Base-by-base conservation (phyloP, 2,329 filamentous ascomycete species). In the Pochonia chlamydosporia region DNA sequence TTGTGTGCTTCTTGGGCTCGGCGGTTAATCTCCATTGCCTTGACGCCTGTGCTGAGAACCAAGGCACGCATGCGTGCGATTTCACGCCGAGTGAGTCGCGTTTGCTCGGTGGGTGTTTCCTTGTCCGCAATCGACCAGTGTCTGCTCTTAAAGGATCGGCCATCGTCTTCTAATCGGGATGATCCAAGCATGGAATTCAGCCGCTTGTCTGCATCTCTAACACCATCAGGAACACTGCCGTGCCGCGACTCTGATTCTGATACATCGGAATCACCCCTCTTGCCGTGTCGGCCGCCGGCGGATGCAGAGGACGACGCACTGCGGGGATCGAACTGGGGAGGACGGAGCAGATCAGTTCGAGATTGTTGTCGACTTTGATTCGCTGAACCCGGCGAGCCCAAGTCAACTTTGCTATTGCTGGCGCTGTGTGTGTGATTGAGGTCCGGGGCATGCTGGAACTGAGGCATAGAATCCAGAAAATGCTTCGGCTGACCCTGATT, bases 41-140 rank as follows among this genome's bases (percentile, higher is more conserved):
- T 95, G 59, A 96, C 84, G n/a, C 90, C 91, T 0, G 89, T 89
- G 52, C 84, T 87, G 20, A 95, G 73, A 35, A 96, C 79, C 8
- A 95, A 73, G 1, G 89, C 80, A 48, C 82, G 79, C 3, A 91
- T 76, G n/a, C 89, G 83, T 14, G 87, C 86, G 45, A 95, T 78
- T 56, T 96, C 92, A n/a, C 80, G 79, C 56, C 78, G 81, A 9
- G 76, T 82, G 25, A 87, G 54, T 21, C 56, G 58, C 16, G 53
- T 49, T 26, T 63, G 67, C 16, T 68, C 65, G 5, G 63, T 60
- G 4, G 65, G 60, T 3, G 61, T 55, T 25, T 57, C 63, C 44
- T 67, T 68, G 44, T 76, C 70, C 2, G 72, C 70, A 26, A 80
- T 74, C 2, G 73, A 74, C 76, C 77, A 81, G 52, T 75, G 73